Evolutionary conservation across 768 basidiomycete species (phyloP).

Genomic region (Termitomyces sp.): DNA sequence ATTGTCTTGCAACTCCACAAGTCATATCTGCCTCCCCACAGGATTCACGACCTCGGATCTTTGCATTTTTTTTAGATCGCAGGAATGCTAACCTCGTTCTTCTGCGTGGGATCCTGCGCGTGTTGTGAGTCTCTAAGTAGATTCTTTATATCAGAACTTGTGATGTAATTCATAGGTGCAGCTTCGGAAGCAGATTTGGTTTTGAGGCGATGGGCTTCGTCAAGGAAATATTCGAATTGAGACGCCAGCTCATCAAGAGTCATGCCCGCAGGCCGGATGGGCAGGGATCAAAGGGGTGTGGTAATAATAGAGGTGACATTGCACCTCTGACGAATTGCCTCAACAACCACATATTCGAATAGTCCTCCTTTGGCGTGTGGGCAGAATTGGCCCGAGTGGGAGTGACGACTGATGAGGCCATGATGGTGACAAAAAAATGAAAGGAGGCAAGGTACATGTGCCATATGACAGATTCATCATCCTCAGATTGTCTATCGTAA

Average conservation of each 20-base stretch:
- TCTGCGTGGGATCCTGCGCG: conserved; percentile 53
- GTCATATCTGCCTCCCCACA: conserved; percentile 37
- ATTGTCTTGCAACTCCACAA: conserved; percentile 40
- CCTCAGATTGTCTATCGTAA: neutral
- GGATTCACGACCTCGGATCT: conserved; percentile 32
- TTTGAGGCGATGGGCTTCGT: conserved; percentile 78
- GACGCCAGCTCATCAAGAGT: conserved; percentile 42
- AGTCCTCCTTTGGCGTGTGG: conserved; percentile 79
- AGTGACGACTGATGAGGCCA: conserved; percentile 76
- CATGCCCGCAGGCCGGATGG: conserved; percentile 48
- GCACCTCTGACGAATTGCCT: conserved; percentile 64
- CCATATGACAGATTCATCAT: no score
- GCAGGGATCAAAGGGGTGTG: neutral
- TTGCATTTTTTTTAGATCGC: conserved; percentile 64
- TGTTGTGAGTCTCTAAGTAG: conserved; percentile 50
- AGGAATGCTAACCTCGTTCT: conserved; percentile 43
- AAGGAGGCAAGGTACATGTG: no score
- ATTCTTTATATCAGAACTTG: conserved; percentile 52
- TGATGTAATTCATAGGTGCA: no score
- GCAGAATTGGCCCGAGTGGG: conserved; percentile 93
- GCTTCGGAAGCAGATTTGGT: no score
- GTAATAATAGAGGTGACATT: neutral
- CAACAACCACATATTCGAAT: conserved; percentile 68
- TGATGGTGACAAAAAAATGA: conserved; percentile 1
- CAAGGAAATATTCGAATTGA: conserved; percentile 72